phyloP scores from a whole-genome alignment of 441 rosid genomes.

The Capsella rubella region DNA sequence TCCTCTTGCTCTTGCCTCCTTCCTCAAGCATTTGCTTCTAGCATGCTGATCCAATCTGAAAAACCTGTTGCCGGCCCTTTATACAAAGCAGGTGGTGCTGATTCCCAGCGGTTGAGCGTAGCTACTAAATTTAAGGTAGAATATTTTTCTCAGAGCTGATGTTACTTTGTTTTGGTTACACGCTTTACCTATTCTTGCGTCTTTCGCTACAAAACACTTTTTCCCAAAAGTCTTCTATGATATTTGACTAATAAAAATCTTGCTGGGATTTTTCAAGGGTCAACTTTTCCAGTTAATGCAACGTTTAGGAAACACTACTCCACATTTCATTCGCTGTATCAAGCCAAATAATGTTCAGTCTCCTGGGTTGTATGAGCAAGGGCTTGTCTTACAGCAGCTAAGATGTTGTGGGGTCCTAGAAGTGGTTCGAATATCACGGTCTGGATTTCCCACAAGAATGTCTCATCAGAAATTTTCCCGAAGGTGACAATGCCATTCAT shows the following conservation, averaged over 20 bases:
- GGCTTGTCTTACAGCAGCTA: slow-evolving; percentile 92
- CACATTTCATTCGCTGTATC: slow-evolving; percentile 98
- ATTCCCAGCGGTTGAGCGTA: slow-evolving; percentile 94
- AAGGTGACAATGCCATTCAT: slow-evolving; percentile 58
- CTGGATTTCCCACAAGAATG: slow-evolving; percentile 99
- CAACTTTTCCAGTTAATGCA: slow-evolving; percentile 98
- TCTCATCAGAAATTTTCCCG: slow-evolving; percentile 95
- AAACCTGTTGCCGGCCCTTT: slow-evolving; percentile 86
- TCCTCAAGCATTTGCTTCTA: slow-evolving; percentile 92
- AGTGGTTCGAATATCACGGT: slow-evolving; percentile 97
- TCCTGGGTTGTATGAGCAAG: slow-evolving; percentile 89
- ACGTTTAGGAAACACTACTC: slow-evolving; percentile 92
- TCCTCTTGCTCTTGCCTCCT: slow-evolving; percentile 90
- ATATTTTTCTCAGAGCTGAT: slow-evolving; percentile 4
- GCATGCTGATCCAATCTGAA: slow-evolving; percentile 82
- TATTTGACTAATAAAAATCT: slow-evolving; percentile 11
- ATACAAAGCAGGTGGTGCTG: slow-evolving; percentile 97
- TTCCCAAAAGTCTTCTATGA: slow-evolving; percentile 17
- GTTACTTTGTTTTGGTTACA: slow-evolving; percentile 18
- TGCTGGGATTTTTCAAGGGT: slow-evolving; percentile 54
- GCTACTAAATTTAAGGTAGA: slow-evolving; percentile 94
- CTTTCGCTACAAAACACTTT: not conserved
- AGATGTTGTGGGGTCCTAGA: slow-evolving; percentile 99
- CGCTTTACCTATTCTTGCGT: slow-evolving; percentile 6
- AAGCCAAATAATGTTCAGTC: slow-evolving; percentile 92